A percentile compares a stretch with the other conserved stretches of the same genome.
Conservation (phyloP, 1,139 yeast genomes). For the Torulaspora pretoriensis region DNA sequence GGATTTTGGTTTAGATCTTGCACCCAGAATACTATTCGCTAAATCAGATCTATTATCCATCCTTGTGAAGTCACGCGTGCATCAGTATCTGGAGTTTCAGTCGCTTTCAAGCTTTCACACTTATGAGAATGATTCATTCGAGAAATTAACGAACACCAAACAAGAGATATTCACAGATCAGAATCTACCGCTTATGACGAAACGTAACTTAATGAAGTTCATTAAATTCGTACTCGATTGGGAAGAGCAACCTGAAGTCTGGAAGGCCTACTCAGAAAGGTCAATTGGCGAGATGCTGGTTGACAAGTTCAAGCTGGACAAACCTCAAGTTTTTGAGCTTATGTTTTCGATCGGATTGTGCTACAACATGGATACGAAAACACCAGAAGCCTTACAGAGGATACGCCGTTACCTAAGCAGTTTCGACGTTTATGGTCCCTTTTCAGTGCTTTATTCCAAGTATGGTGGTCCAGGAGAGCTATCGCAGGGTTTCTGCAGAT, state of each 20-base stretch:
- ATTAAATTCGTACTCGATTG: constrained; percentile 81
- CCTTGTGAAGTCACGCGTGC: constrained; percentile 77
- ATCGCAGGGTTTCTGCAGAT: constrained; percentile 93
- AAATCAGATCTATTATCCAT: constrained; percentile 77
- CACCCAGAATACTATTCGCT: constrained; percentile 88
- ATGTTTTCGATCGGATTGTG: constrained; percentile 83
- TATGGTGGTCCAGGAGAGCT: constrained; percentile 97
- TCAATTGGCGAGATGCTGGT: constrained; percentile 58
- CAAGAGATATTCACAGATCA: constrained; percentile 94
- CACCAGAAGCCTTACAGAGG: constrained; percentile 72
- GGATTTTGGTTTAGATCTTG: constrained; percentile 81
- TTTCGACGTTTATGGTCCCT: constrained; percentile 89
- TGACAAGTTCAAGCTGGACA: constrained; percentile 63
- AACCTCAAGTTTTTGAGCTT: constrained; percentile 74
- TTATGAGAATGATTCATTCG: constrained; percentile 84
- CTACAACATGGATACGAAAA: constrained; percentile 52
- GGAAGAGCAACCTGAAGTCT: constrained; percentile 50
- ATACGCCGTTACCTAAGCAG: constrained; percentile 80
- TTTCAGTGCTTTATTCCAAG: constrained; percentile 87
- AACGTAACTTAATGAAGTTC: constrained; percentile 86
- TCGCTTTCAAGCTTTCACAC: constrained; percentile 86
- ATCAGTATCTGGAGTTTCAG: constrained; percentile 88
- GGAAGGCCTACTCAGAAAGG: constrained; percentile 52
- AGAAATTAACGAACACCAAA: constrained; percentile 74
- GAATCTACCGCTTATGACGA: constrained; percentile 66